A percentile compares a stretch with the other conserved stretches of the same genome.
Evolutionary conservation across 371 early-diverging fungal genomes (phyloP).

Genomic region (Mortierella sp.): DNA sequence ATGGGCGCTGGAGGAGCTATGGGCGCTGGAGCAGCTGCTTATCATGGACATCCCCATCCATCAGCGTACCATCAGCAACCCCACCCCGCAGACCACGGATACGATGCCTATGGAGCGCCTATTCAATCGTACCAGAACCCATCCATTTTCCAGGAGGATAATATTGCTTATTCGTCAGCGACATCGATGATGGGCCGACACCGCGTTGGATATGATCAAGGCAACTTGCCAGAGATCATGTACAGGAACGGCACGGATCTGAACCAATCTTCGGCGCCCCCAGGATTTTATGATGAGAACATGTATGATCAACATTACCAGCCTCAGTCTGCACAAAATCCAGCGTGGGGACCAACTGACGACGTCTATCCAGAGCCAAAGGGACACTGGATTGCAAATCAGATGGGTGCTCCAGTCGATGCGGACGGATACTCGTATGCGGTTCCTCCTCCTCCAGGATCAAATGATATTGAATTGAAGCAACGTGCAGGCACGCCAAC

Average conservation of each 20-base stretch:
- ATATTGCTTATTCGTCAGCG: constrained; percentile 28
- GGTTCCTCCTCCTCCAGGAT: background rate
- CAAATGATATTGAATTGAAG: no score
- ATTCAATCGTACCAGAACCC: constrained; percentile 41
- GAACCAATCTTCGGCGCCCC: constrained; percentile 25
- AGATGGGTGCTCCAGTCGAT: background rate
- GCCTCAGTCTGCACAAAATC: constrained; percentile 18
- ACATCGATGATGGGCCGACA: constrained; percentile 6
- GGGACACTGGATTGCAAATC: constrained; percentile 44
- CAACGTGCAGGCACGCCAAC: no score
- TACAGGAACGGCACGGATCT: constrained; percentile 44
- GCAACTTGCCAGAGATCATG: constrained; percentile 42
- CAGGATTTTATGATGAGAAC: constrained; percentile 36
- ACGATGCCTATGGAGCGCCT: constrained; percentile 36
- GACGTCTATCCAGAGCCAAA: constrained; percentile 34
- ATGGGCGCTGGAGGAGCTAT: background rate
- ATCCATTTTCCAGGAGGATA: constrained; percentile 53
- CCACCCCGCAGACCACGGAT: constrained; percentile 27
- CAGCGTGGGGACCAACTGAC: constrained; percentile 4
- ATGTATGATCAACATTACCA: constrained; percentile 12
- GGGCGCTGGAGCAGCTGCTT: constrained; percentile 1
- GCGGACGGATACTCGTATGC: background rate
- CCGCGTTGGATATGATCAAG: constrained; percentile 34
- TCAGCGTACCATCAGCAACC: background rate
- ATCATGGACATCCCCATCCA: background rate